Percentiles rank a stretch among this genome's conserved stretches.
These are phyloP conservation scores for Geotrichum phurueaensis DNA, from an alignment of 1,139 yeast species.

Conservation along the genomic window DNA sequence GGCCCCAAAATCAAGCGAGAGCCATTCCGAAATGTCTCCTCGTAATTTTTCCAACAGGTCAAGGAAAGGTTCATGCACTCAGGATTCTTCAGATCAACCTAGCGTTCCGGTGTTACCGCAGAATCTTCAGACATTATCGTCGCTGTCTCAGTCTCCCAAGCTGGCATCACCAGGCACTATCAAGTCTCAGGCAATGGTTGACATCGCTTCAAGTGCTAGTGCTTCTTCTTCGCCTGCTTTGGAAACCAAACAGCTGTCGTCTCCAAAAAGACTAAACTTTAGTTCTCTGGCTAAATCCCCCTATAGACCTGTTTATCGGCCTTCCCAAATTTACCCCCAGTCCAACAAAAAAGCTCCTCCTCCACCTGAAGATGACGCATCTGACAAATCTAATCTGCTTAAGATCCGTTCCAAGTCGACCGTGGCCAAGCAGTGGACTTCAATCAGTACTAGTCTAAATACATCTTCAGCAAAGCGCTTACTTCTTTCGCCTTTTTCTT, in stretches of 20 bases:
- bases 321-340: slow-evolving; percentile 13
- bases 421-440: slow-evolving; percentile 16
- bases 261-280: not conserved
- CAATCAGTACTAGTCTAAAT: slow-evolving; percentile 7
- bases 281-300: slow-evolving; percentile 12
- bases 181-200: not conserved
- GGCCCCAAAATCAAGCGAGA: not conserved
- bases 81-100: not conserved
- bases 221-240: not conserved
- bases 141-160: not conserved
- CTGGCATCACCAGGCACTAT: not conserved
- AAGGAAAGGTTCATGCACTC: not conserved
- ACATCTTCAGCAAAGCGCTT: slow-evolving; percentile 13
- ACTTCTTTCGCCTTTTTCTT: slow-evolving; percentile 13
- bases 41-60: not conserved
- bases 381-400: not conserved
- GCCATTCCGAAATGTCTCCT: not conserved
- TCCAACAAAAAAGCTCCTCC: slow-evolving; percentile 4
- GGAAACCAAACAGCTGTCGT: not conserved
- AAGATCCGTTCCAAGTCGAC: slow-evolving; percentile 15
- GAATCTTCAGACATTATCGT: not conserved
- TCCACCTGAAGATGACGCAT: not conserved
- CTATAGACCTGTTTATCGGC: slow-evolving; percentile 11
- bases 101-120: not conserved
- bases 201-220: not conserved